Evolutionary conservation across 805 yeast species (phyloP).

Genomic region (Tetrapisispora fleetii): DNA sequence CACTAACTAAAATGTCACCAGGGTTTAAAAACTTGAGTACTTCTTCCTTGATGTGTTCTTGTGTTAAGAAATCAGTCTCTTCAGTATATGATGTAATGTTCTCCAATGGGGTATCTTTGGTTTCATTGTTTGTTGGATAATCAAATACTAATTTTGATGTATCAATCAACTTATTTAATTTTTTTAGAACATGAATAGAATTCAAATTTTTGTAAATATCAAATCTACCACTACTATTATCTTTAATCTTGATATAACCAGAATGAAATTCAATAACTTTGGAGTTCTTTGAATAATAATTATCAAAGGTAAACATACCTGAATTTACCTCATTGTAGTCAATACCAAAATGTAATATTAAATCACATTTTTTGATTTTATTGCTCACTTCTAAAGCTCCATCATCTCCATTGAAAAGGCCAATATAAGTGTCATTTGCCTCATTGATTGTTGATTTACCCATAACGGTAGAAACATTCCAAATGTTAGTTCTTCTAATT

Average conservation of each 20-base stretch:
- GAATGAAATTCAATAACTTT: conserved; percentile 44
- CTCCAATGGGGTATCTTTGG: background rate
- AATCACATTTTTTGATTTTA: conserved; percentile 49
- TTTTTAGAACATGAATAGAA: conserved; percentile 42
- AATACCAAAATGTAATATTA: conserved; percentile 63
- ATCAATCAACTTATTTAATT: conserved; percentile 33
- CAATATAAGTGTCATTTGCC: conserved; percentile 50
- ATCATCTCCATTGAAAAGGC: conserved; percentile 59
- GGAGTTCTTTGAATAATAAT: conserved; percentile 30
- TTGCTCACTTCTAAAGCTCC: conserved; percentile 41
- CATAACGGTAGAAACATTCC: conserved; percentile 50
- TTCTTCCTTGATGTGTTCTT: background rate
- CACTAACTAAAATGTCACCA: conserved; percentile 63
- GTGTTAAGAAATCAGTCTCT: background rate
- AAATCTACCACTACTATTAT: background rate
- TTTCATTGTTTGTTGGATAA: background rate
- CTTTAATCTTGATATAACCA: conserved; percentile 40
- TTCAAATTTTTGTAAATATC: conserved; percentile 30
- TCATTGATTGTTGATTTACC: conserved; percentile 74
- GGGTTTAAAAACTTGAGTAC: background rate
- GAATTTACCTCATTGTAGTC: conserved; percentile 57
- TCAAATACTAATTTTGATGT: conserved; percentile 14
- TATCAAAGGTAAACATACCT: conserved; percentile 47
- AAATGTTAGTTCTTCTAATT: conserved; percentile 37
- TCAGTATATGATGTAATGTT: too few relatives aligned